Conservation (phyloP, 2,329 filamentous ascomycete species). For the Seiridium unicorne region DNA sequence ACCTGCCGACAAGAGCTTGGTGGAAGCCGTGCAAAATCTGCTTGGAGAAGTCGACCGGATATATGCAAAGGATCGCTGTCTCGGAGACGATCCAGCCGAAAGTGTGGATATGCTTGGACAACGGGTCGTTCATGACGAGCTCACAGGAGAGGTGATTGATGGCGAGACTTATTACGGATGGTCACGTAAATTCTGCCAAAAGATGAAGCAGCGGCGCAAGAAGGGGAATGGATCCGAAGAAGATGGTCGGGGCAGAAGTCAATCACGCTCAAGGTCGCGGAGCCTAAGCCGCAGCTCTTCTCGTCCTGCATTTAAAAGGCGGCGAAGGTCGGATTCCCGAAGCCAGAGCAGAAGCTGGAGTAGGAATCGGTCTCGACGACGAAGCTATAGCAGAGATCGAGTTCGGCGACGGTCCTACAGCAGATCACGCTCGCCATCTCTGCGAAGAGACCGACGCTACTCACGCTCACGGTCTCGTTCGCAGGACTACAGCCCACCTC, state of each 20-base stretch:
- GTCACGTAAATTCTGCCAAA: constrained; percentile 77
- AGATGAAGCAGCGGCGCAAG: constrained; percentile 64
- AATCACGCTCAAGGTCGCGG: constrained; percentile 32
- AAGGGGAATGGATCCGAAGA: constrained; percentile 23
- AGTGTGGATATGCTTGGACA: constrained; percentile 78
- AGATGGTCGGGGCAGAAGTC: constrained; percentile 25
- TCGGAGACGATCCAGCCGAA: constrained; percentile 44
- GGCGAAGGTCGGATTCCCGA: constrained; percentile 34
- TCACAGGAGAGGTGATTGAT: constrained; percentile 61
- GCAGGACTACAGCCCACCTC: constrained; percentile 1
- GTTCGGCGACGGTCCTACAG: constrained; percentile 25
- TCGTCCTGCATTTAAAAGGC: constrained; percentile 37
- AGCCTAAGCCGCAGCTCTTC: constrained; percentile 33
- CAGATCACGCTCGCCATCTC: constrained; percentile 27
- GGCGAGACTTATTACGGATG: constrained; percentile 86
- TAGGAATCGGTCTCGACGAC: constrained; percentile 19
- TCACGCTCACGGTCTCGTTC: constrained; percentile 16
- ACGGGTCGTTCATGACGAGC: constrained; percentile 60
- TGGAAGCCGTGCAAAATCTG: constrained; percentile 67
- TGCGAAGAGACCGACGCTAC: constrained; percentile 17
- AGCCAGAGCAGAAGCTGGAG: constrained; percentile 28
- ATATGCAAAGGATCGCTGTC: constrained; percentile 52
- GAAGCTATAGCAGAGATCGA: constrained; percentile 19
- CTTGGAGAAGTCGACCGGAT: constrained; percentile 69
- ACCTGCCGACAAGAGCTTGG: constrained; percentile 64